Percentiles rank a stretch among this genome's conserved stretches.
Evolutionary conservation across 345 rosid species (phyloP).

Genomic region (Gossypioides kirkii): DNA sequence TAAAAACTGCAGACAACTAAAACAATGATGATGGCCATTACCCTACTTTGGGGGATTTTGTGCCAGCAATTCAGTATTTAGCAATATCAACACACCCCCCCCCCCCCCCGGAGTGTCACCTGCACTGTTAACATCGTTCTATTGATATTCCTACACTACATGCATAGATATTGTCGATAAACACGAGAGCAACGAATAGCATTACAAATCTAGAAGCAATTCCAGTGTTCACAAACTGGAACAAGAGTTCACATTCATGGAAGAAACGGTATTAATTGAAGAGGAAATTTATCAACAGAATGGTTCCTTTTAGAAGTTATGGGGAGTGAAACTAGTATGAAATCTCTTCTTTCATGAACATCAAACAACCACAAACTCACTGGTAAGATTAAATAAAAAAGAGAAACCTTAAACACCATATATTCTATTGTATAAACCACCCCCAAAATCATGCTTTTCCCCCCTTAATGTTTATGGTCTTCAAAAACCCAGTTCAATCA

Average conservation of each 20-base stretch:
- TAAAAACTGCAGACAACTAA: not conserved
- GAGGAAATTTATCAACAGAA: not conserved
- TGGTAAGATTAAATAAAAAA: slow-evolving; percentile 9
- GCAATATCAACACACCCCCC: not conserved
- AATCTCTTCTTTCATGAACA: slow-evolving; percentile 1
- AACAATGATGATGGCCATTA: not conserved
- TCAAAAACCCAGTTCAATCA: slow-evolving; percentile 44
- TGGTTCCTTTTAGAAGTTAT: not conserved
- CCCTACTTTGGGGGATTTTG: no score
- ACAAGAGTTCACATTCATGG: not conserved
- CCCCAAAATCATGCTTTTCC: slow-evolving; percentile 10
- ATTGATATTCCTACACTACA: not conserved
- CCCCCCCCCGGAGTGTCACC: no score
- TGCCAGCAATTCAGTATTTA: not conserved
- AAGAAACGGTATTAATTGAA: not conserved
- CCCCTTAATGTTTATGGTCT: slow-evolving; percentile 8
- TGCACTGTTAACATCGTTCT: not conserved
- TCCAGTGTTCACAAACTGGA: not conserved
- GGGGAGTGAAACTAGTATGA: not conserved
- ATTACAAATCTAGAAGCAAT: not conserved
- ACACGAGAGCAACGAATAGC: not conserved
- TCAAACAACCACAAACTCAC: slow-evolving; percentile 25
- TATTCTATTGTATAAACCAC: slow-evolving; percentile 19
- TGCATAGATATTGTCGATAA: not conserved
- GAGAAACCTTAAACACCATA: slow-evolving; percentile 14